A percentile compares a stretch with the other conserved stretches of the same genome.
Conservation (phyloP, 371 early-diverging fungal species). For the Fennellomyces sp. region DNA sequence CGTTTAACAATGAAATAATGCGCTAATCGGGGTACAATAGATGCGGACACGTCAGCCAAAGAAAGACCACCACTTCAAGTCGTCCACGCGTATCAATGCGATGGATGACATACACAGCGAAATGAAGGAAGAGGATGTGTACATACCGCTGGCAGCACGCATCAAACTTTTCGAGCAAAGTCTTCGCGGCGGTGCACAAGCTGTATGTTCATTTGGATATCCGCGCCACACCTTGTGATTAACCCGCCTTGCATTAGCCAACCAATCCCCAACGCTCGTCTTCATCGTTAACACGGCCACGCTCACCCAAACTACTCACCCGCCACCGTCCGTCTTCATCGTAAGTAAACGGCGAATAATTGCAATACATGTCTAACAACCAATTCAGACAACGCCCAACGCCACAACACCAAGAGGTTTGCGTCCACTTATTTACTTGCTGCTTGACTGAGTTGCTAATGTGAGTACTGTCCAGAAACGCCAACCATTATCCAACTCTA, state of each 20-base stretch:
- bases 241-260: background rate
- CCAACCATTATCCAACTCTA: background rate
- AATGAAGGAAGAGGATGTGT: constrained; percentile 20
- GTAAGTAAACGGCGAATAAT: constrained; percentile 12
- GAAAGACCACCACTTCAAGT: constrained; percentile 11
- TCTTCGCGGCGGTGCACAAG: constrained; percentile 3
- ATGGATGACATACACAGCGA: constrained; percentile 27
- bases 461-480: too few relatives aligned
- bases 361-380: too few relatives aligned
- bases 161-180: constrained; percentile 23
- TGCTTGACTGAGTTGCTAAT: too few relatives aligned
- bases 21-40: background rate
- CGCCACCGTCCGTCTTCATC: constrained; percentile 12
- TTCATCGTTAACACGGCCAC: constrained; percentile 12
- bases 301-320: constrained; percentile 19
- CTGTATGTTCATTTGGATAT: background rate
- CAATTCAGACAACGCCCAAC: too few relatives aligned
- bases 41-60: too few relatives aligned
- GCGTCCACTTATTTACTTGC: too few relatives aligned
- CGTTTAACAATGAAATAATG: background rate
- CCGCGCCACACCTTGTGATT: background rate
- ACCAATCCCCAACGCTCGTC: background rate
- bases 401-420: too few relatives aligned
- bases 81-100: constrained; percentile 27
- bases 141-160: constrained; percentile 23